Percentiles rank a stretch among this genome's conserved stretches.
Evolutionary conservation across 1,139 yeast species (phyloP).

Genomic region (Saccharomyces hybrid): DNA sequence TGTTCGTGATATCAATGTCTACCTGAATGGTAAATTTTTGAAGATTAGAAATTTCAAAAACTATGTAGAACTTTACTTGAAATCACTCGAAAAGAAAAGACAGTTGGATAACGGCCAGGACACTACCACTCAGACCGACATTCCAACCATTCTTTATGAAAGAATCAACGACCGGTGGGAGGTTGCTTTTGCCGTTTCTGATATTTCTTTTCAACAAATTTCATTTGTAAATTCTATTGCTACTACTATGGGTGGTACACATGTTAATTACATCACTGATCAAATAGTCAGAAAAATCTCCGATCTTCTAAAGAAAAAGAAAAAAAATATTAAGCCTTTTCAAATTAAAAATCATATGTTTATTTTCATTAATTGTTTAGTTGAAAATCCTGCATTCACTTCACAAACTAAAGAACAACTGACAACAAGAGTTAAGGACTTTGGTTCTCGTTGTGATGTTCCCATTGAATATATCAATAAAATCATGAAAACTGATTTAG

Average conservation of each 20-base stretch:
- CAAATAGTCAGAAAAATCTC: constrained; percentile 72
- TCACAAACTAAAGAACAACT: constrained; percentile 96
- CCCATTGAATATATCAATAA: constrained; percentile 71
- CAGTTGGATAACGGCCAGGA: constrained; percentile 34
- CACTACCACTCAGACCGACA: constrained; percentile 35
- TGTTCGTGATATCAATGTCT: constrained; percentile 75
- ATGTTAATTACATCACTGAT: constrained; percentile 79
- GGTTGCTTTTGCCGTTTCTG: constrained; percentile 89
- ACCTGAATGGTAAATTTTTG: constrained; percentile 66
- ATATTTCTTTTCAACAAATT: constrained; percentile 84
- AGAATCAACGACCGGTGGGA: constrained; percentile 84
- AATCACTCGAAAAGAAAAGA: constrained; percentile 48
- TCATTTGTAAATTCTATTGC: constrained; percentile 97
- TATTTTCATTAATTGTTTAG: constrained; percentile 80
- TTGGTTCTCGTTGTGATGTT: constrained; percentile 71
- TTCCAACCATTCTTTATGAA: constrained; percentile 71
- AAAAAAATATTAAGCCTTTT: constrained; percentile 69
- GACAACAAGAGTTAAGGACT: constrained; percentile 80
- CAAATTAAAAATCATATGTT: constrained; percentile 90
- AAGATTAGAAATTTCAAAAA: constrained; percentile 69
- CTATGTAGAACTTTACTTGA: constrained; percentile 85
- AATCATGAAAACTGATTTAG: constrained; percentile 69
- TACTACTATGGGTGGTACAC: constrained; percentile 96
- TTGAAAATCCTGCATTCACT: constrained; percentile 95
- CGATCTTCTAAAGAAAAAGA: constrained; percentile 61